Evolutionary conservation across 1,139 yeast species (phyloP).

Genomic region (Pichia sp.): DNA sequence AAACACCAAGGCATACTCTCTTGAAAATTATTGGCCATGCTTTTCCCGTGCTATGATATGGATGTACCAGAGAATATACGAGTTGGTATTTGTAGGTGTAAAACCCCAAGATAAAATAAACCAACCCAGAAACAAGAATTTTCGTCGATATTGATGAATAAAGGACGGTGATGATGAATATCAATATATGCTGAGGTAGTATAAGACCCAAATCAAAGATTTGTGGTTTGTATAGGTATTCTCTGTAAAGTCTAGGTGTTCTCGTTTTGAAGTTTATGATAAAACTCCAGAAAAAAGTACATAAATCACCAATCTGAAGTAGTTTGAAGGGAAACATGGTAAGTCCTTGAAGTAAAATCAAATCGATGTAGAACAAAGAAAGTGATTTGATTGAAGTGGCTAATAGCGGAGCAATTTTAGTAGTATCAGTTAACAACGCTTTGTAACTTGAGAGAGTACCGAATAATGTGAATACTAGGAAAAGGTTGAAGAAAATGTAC

Average conservation of each 20-base stretch:
- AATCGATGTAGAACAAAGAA: conserved; percentile 75
- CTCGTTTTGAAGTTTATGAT: conserved; percentile 37
- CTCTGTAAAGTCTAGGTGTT: conserved; percentile 56
- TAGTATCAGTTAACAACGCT: conserved; percentile 68
- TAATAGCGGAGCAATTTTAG: conserved; percentile 71
- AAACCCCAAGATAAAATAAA: conserved; percentile 58
- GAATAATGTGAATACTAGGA: conserved; percentile 75
- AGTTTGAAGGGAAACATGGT: conserved; percentile 81
- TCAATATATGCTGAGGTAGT: conserved; percentile 60
- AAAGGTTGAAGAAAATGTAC: conserved; percentile 79
- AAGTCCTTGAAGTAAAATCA: conserved; percentile 76
- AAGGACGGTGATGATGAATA: conserved; percentile 55
- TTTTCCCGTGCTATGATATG: conserved; percentile 67
- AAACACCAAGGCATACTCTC: conserved; percentile 52
- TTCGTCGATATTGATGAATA: conserved; percentile 64
- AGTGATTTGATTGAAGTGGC: conserved; percentile 68
- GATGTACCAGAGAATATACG: conserved; percentile 62
- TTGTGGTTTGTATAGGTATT: conserved; percentile 54
- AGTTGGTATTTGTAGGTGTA: conserved; percentile 64
- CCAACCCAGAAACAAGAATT: conserved; percentile 58
- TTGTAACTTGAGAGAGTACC: conserved; percentile 66
- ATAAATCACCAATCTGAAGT: conserved; percentile 49
- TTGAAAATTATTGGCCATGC: conserved; percentile 66
- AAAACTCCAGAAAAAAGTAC: conserved; percentile 40
- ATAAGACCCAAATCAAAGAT: conserved; percentile 61